Evolutionary conservation across 202 grass and related monocot species (phyloP).

Genomic region (Sporobolus alterniflorus): DNA sequence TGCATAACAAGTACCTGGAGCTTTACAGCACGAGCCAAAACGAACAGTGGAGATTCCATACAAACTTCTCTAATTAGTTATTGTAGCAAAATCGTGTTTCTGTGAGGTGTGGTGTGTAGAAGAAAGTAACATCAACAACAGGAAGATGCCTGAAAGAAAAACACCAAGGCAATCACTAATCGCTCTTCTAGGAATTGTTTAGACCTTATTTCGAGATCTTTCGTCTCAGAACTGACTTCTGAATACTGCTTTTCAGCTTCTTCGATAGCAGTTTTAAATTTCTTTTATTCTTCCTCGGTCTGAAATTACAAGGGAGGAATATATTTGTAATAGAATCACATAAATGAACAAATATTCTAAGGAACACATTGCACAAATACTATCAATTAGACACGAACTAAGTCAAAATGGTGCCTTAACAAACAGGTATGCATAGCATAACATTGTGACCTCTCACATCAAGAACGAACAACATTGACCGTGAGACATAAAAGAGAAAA

Average conservation of each 20-base stretch:
- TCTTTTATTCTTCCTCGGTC: constrained; percentile 92
- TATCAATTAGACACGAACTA: no score
- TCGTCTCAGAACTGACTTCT: constrained; percentile 73
- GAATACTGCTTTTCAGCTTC: constrained; percentile 90
- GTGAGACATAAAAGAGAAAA: no score
- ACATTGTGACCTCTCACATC: no score
- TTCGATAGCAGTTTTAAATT: constrained; percentile 85
- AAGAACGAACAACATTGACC: no score
- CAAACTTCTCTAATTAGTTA: constrained; percentile 6
- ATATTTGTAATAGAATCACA: not conserved
- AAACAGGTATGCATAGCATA: no score
- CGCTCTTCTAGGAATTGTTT: constrained; percentile 89
- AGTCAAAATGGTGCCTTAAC: no score
- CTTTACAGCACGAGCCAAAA: constrained; percentile 1
- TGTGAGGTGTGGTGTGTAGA: not conserved
- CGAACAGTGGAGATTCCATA: not conserved
- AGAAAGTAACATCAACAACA: not conserved
- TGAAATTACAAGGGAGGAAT: constrained; percentile 36
- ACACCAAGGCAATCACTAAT: constrained; percentile 44
- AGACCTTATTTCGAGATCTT: constrained; percentile 84
- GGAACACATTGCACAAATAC: no score
- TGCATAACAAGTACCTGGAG: constrained; percentile 3
- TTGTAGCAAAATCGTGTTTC: not conserved
- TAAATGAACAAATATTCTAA: no score
- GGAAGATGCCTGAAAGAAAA: constrained; percentile 8